Evolutionary conservation across 2,329 filamentous ascomycete genomes (phyloP).

Genomic region (Phoma sp.): DNA sequence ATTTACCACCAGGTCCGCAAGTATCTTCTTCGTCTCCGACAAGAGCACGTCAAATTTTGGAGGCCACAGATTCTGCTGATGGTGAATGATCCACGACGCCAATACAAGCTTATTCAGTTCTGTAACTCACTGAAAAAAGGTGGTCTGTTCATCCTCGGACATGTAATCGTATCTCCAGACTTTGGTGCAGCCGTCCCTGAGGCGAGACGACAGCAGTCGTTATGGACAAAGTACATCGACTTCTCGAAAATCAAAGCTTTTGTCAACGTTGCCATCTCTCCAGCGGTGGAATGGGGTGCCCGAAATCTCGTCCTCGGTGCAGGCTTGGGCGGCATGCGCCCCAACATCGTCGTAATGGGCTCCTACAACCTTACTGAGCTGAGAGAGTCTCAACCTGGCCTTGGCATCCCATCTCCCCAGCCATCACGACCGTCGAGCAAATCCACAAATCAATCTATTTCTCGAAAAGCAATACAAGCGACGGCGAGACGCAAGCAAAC

Average conservation of each 20-base stretch:
- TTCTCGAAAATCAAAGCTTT: slow-evolving; percentile 88
- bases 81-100: slow-evolving; percentile 80
- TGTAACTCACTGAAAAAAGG: slow-evolving; percentile 93
- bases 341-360: slow-evolving; percentile 82
- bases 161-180: slow-evolving; percentile 85
- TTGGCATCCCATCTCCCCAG: slow-evolving; percentile 62
- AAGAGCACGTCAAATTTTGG: slow-evolving; percentile 95
- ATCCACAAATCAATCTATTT: slow-evolving; percentile 31
- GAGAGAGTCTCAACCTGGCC: slow-evolving; percentile 63
- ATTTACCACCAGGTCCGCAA: slow-evolving; percentile 91
- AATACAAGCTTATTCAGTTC: slow-evolving; percentile 85
- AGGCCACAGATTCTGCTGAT: slow-evolving; percentile 84
- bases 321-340: slow-evolving; percentile 84
- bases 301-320: slow-evolving; percentile 82
- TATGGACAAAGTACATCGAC: slow-evolving; percentile 88
- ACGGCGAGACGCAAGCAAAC: slow-evolving; percentile 51
- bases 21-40: slow-evolving; percentile 80
- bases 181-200: slow-evolving; percentile 81
- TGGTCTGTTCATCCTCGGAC: slow-evolving; percentile 81
- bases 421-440: slow-evolving; percentile 44
- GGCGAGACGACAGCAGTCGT: slow-evolving; percentile 77
- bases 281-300: slow-evolving; percentile 82
- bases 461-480: slow-evolving; percentile 44
- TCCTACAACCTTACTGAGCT: slow-evolving; percentile 83
- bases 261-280: slow-evolving; percentile 83